Base-by-base conservation (phyloP, 139 green algal genomes). In the Mesotaenium endlicherianum region DNA sequence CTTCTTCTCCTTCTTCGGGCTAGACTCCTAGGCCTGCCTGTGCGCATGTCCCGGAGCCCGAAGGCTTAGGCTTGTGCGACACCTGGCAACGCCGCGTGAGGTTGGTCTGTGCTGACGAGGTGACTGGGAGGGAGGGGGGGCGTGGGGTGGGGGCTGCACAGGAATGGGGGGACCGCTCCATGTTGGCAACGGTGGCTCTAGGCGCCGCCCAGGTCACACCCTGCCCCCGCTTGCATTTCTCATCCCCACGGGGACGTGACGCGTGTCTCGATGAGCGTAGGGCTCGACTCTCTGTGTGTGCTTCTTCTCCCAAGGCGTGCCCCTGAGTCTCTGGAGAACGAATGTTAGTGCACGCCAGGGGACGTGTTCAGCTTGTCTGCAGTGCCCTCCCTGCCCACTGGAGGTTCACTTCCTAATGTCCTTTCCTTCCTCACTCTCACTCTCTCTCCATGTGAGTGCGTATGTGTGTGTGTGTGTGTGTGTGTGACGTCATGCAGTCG, bases 101-200 rank as follows among this genome's bases (percentile, higher is more conserved):
- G 20, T 64, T 64, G 26, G 26, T 20, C 26, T 64, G 26, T 26
- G 53, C 26, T 20, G 53, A 20, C 26, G 20, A 20, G 26, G 53
- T 64, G 53, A 20, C 26, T 34, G 20, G 20, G 53, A 34, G 26
- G 20, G 26, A 64, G 20, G 26, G 53, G 53, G 53, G 26, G 53
- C 53, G 20, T 26, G 26, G 20, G 53, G 26, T 26, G 20, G 20
- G 53, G 26, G 53, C 26, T 20, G 53, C 43, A 38, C 95, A 96
- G 1, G 96, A 91, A 79, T 91, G 88, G 88, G 88, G 89, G 1
- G 89, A 92, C 70, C 64, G 88, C 16, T 97, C 94, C 49, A 99
- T 99, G 96, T 90, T 99, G 40, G 95, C 96, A 2, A 98, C 96
- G 34, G 96, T 99, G 57, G 96, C 95, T 0, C 86, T 99, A 42